These are phyloP conservation scores for Neocallimastix lanati DNA, from an alignment of 192 early-diverging fungal species.

Conservation along the genomic window DNA sequence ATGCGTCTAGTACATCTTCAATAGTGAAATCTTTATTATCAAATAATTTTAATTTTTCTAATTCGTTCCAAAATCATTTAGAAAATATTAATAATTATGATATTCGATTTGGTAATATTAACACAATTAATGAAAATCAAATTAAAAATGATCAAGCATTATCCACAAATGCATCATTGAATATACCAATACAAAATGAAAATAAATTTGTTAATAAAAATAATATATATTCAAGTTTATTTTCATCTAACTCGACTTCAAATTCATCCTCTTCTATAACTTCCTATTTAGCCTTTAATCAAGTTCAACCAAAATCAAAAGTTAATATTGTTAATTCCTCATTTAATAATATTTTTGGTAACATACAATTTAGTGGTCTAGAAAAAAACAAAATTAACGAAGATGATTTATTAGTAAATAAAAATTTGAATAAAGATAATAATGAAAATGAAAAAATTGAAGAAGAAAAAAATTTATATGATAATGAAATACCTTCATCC, in stretches of 20 bases:
- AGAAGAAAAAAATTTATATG: background rate
- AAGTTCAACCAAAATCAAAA: background rate
- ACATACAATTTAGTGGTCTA: background rate
- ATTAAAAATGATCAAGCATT: background rate
- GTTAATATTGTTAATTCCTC: background rate
- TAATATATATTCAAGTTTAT: background rate
- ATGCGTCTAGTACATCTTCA: background rate
- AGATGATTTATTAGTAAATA: background rate
- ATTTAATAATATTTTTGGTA: background rate
- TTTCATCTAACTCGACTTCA: background rate
- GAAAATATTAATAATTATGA: background rate
- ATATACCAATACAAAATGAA: background rate
- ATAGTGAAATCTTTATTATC: background rate
- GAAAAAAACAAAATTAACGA: background rate
- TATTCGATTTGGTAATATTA: background rate
- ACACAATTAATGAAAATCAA: background rate
- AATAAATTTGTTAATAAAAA: background rate
- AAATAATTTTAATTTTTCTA: background rate
- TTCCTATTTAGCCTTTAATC: background rate
- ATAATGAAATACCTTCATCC: background rate
- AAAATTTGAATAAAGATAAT: background rate
- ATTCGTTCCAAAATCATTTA: background rate
- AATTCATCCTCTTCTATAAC: background rate
- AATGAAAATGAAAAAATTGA: no score
- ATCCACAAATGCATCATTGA: background rate